Evolutionary conservation across 208 protist genomes (phyloP).

Genomic region (Willaertia magna): DNA sequence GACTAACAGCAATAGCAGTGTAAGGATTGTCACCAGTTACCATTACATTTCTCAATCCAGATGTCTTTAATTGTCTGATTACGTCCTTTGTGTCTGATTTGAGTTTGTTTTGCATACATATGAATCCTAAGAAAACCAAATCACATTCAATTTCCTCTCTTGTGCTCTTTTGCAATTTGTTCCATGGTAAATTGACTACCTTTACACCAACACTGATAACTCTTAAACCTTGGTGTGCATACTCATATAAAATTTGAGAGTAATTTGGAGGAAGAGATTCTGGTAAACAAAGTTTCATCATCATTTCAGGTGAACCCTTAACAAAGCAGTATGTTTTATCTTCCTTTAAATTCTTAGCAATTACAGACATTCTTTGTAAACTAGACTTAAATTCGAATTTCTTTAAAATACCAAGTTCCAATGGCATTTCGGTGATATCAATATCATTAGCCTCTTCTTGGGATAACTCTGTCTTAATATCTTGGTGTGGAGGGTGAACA

Average conservation of each 20-base stretch:
- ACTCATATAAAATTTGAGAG: constrained; percentile 16
- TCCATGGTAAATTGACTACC: background rate
- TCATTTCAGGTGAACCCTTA: constrained; percentile 49
- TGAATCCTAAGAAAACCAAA: constrained; percentile 41
- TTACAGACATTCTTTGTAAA: constrained; percentile 42
- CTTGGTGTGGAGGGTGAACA: background rate
- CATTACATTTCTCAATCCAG: constrained; percentile 35
- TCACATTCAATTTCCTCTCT: constrained; percentile 35
- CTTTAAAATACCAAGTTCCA: constrained; percentile 28
- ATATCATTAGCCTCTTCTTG: background rate
- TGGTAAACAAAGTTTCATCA: constrained; percentile 31
- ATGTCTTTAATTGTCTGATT: constrained; percentile 27
- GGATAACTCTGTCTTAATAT: background rate
- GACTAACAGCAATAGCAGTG: constrained; percentile 35
- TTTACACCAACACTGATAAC: constrained; percentile 34
- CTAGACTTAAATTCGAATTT: constrained; percentile 39
- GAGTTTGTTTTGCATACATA: constrained; percentile 49
- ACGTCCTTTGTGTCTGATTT: constrained; percentile 32
- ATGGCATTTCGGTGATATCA: background rate
- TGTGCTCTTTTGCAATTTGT: constrained; percentile 4
- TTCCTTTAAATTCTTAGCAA: constrained; percentile 20
- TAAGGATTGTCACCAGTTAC: constrained; percentile 46
- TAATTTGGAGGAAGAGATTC: constrained; percentile 36
- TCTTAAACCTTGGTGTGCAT: constrained; percentile 38
- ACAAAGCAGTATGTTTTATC: constrained; percentile 17